Evolutionary conservation across 768 basidiomycete species (phyloP), one percentile per base, ranked within the genome.

Genomic region (Pulveroboletus frians): DNA sequence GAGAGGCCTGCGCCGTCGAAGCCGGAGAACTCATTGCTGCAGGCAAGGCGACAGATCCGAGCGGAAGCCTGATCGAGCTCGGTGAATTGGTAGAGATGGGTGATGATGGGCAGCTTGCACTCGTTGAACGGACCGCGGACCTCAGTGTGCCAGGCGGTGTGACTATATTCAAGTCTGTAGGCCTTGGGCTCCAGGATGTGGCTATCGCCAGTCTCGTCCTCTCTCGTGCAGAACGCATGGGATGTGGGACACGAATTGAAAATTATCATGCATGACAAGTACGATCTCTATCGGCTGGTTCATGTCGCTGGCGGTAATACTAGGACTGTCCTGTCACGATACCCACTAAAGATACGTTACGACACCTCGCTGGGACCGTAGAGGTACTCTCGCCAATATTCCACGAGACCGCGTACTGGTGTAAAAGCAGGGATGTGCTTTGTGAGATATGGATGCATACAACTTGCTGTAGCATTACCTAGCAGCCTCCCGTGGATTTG

Each of bases 141-240:
- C 35, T 59, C 29, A 50, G 41, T 20, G 57, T 9, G 21, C 54
- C 62, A 4, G 80, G 78, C 1, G 73, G 76, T 1, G 73, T 92
- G 10, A 88, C 84, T 1, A 74, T 94, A 26, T 93, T 91, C 77
- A 94, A 93, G 69, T 88, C 85, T 0, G 92, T 94, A 5, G 92
- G 92, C 2, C 67, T 92, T 6, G 89, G 87, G 1, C 67, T 89
- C n/a, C 92, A 94, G 59, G 92, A 95, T 55, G 87, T 89, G 5
- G 87, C 84, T 0, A 88, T 94, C 50, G 82, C 89, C 9, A 74
- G 69, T 47, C 77, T 84, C 3, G 79, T 92, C 1, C 76, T 91
- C 2, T 67, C 76, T 4, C 74, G 73, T 44, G 90, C 91, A 2
- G 69, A 80, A 56, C 60, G 70, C 46, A 66, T 75, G 58, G 73